A percentile compares a stretch with the other conserved stretches of the same genome.
These are phyloP conservation scores for Microbotryum saponariae DNA, from an alignment of 1,284 basidiomycete species.

Conservation along the genomic window DNA sequence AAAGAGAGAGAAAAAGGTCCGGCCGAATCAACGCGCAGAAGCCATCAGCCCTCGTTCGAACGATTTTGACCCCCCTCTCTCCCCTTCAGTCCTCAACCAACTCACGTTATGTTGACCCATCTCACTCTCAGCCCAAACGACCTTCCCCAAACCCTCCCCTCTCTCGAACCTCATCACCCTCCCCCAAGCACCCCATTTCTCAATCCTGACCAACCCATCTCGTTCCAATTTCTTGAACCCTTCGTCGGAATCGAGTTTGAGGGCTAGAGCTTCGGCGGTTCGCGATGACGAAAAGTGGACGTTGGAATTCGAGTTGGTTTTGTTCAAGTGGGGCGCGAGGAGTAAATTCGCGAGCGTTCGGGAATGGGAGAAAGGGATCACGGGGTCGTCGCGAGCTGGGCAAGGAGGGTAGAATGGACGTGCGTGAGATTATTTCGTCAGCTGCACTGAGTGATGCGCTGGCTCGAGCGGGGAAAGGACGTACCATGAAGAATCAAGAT, in stretches of 20 bases:
- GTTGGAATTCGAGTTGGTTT: constrained; percentile 39
- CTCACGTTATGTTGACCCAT: background rate
- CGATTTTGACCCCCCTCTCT: no score
- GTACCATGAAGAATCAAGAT: constrained; percentile 61
- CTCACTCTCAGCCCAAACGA: constrained; percentile 41
- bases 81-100: no score
- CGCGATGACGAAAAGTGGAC: constrained; percentile 41
- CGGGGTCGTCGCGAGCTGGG: constrained; percentile 61
- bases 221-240: constrained; percentile 43
- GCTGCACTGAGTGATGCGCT: no score
- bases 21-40: no score
- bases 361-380: constrained; percentile 71
- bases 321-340: constrained; percentile 51
- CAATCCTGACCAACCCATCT: constrained; percentile 47
- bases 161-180: constrained; percentile 50
- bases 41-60: no score
- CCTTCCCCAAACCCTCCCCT: constrained; percentile 48
- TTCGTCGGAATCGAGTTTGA: constrained; percentile 38
- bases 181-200: constrained; percentile 53
- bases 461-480: no score
- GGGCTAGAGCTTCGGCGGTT: constrained; percentile 4
- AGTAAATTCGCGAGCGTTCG: constrained; percentile 50
- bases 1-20: no score
- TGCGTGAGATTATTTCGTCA: no score
- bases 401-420: no score